Base-by-base conservation (phyloP, 192 early-diverging fungal genomes). In the Coemansia sp. region DNA sequence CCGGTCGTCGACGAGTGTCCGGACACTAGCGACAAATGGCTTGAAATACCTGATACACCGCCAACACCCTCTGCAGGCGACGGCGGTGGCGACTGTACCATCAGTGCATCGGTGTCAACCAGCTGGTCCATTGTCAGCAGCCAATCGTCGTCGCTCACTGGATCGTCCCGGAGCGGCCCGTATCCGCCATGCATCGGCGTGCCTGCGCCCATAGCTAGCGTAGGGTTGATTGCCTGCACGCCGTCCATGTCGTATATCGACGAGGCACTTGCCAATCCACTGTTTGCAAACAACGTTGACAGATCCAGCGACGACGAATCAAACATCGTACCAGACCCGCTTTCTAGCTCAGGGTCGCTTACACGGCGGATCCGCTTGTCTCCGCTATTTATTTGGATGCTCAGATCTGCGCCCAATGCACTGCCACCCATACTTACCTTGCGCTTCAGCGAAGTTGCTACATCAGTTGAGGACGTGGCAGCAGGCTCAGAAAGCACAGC, bases 91-190 rank as follows among this genome's bases (percentile, higher is more conserved):
- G 76, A 78, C 61, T 73, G 56, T 13, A 66, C 62, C 54, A 78
- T 58, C 49, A 78, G 60, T n/a, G 76, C 76, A 26, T 78, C 76
- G 22, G 76, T 78, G 41, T 78, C 76, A 2, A 78, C 76, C 14
- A 78, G 67, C 71, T 78, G 76, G 53, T 78, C 76, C 76, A 78
- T 78, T 0, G 62, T 58, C 41, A 69, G 59, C 41, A 78, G 62
- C 76, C 76, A 78, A 27, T 55, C 68, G 41, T 62, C 68, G 26
- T 55, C 62, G 50, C 39, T 27, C 10, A 26, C 49, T 18, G 52
- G 45, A 19, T 29, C 26, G 9, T 32, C 51, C 10, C 38, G 29
- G n/a, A 23, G 49, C 6, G 49, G 16, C 16, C 18, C 41, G 18
- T 61, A 50, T 3, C 45, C 20, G 47, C 49, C 43, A 12, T 54